Base-by-base conservation (phyloP, 805 yeast species). In the Saccharomycopsis oosterbeekiorum region DNA sequence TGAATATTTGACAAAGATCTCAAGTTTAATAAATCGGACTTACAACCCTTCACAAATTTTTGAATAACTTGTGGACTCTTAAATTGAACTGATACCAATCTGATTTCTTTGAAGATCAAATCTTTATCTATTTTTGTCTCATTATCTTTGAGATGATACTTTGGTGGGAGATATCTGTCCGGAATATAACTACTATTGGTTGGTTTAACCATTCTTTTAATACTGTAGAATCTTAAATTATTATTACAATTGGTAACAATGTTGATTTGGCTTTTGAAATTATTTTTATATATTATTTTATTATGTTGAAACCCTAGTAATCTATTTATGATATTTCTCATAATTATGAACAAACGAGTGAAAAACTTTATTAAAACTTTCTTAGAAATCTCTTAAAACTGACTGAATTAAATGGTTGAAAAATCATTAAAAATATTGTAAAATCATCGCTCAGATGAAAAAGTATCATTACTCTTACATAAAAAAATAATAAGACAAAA, bases 1-100 rank as follows among this genome's bases (percentile, higher is more conserved):
- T 86, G 83, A 4, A 92, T 84, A 63, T 86, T 88, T 21, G 89
- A 83, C 6, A 89, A 75, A 5, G 88, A 80, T 15, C 89, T 88
- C n/a, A 88, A 68, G 64, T 82, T 81, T 36, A 93, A 73, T n/a
- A 89, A 75, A 66, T 86, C 94, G 10, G 72, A 68, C 58, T 80
- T 78, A 69, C 81, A 57, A 8, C 17, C 12, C 24, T 51, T 80
- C n/a, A 84, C 80, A 70, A 91, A 85, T 1, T 68, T 68, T 4
- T 89, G 84, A 37, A 90, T 76, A 61, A 63, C 62, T 63, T 80
- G 74, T 0, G 93, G 89, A 60, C 91, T 84, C 4, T 85, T 84
- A 67, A 93, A 83, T 58, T 76, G 73, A 0, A 92, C 90, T 34
- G 84, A 86, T 66, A 88, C 81, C 21, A 90, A 74, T 0, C 82